phyloP scores from a whole-genome alignment of 768 basidiomycete species.

The Mycena belliarum region DNA sequence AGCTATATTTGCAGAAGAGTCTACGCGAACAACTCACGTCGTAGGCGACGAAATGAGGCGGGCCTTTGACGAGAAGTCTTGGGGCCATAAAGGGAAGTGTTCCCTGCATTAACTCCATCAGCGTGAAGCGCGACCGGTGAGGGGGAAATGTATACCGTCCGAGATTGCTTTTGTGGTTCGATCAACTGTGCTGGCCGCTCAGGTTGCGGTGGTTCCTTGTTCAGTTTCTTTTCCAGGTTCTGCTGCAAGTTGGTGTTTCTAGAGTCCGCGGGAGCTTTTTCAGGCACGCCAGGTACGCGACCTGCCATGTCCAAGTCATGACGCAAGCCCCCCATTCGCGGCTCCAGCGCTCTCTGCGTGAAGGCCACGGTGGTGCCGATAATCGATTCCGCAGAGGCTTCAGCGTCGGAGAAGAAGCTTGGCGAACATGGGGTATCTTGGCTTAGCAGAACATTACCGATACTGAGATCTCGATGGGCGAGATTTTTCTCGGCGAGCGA shows the following conservation, averaged over 20 bases:
- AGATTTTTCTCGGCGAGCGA: conserved; percentile 2
- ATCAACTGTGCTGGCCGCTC: background rate
- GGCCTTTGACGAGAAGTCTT: background rate
- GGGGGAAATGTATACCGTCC: conserved; percentile 1
- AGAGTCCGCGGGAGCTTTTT: background rate
- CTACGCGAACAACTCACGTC: conserved; percentile 10
- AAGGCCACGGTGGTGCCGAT: background rate
- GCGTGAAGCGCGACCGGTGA: conserved; percentile 4
- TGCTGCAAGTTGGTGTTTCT: background rate
- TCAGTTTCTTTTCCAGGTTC: background rate
- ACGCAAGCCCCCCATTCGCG: background rate
- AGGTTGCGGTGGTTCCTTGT: background rate
- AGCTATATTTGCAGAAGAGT: background rate
- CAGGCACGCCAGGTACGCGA: background rate
- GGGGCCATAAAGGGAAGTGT: conserved; percentile 13
- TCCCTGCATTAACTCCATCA: conserved; percentile 9
- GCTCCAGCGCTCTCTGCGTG: conserved; percentile 5
- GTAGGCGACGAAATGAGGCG: background rate
- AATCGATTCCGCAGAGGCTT: background rate
- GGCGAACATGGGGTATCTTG: background rate
- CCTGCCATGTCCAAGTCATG: conserved; percentile 15
- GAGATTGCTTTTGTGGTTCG: background rate
- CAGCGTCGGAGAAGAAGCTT: conserved; percentile 5
- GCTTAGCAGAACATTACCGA: conserved; percentile 8
- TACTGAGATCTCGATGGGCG: conserved; percentile 7